Percentiles rank a stretch among this genome's conserved stretches.
These are phyloP conservation scores for Taiozyma sp. DNA, from an alignment of 1,139 yeast species.

Conservation along the genomic window DNA sequence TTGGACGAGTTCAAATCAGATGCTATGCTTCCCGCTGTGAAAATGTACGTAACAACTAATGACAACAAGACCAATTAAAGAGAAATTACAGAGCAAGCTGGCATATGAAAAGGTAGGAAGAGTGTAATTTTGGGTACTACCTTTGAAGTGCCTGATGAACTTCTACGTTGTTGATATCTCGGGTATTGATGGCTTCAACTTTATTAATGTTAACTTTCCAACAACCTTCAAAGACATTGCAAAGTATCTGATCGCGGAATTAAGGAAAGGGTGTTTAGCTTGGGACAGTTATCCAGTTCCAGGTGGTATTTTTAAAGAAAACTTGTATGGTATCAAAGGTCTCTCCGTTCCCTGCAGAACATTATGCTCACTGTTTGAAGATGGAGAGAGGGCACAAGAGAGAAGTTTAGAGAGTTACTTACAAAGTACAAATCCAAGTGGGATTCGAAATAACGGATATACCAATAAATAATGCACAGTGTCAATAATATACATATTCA, in stretches of 20 bases:
- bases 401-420: conserved; percentile 29
- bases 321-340: conserved; percentile 20
- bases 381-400: conserved; percentile 37
- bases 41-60: conserved; percentile 18
- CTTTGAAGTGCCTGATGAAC: conserved; percentile 21
- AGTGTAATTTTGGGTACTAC: conserved; percentile 19
- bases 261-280: conserved; percentile 31
- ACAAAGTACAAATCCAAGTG: not conserved
- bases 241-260: conserved; percentile 31
- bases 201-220: conserved; percentile 30
- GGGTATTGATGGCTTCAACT: conserved; percentile 34
- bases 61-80: conserved; percentile 22
- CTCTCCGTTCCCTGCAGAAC: conserved; percentile 29
- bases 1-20: conserved; percentile 26
- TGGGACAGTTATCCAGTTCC: conserved; percentile 30
- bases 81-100: conserved; percentile 20
- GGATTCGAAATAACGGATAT: not conserved
- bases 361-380: conserved; percentile 36
- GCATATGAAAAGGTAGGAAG: conserved; percentile 12
- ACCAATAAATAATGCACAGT: too few species aligned
- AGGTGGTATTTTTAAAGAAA: conserved; percentile 27
- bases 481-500: too few species aligned
- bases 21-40: conserved; percentile 25
- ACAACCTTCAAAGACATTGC: conserved; percentile 32
- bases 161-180: conserved; percentile 32